A percentile compares a stretch with the other conserved stretches of the same genome.
These are phyloP conservation scores for Diaporthe eres DNA, from an alignment of 2,329 filamentous ascomycete species.

Conservation along the genomic window DNA sequence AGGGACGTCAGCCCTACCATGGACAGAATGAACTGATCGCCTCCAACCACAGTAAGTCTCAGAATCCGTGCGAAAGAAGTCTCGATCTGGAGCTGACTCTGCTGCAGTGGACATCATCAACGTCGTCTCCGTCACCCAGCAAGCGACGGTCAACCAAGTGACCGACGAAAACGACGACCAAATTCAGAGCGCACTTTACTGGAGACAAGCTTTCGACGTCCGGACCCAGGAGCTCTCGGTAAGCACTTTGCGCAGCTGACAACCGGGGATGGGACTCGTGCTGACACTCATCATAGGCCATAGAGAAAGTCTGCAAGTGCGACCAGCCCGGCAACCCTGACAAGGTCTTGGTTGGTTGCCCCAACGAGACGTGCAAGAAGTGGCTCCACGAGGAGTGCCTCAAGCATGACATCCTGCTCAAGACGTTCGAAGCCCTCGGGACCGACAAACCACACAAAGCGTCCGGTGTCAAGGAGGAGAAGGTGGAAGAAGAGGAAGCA, in stretches of 20 bases:
- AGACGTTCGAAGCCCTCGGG: constrained; percentile 65
- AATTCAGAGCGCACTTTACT: constrained; percentile 71
- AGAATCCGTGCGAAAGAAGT: constrained; percentile 45
- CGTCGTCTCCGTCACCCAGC: constrained; percentile 76
- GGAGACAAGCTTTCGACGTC: constrained; percentile 74
- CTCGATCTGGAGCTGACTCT: constrained; percentile 5
- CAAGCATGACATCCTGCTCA: constrained; percentile 66
- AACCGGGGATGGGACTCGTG: not conserved
- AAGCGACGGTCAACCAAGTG: constrained; percentile 76
- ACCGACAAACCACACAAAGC: constrained; percentile 63
- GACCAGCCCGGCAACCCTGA: constrained; percentile 73
- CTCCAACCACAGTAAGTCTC: constrained; percentile 75
- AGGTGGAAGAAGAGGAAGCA: constrained; percentile 55
- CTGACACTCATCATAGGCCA: constrained; percentile 56
- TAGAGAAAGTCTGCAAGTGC: constrained; percentile 71
- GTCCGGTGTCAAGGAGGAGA: constrained; percentile 54
- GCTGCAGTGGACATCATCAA: constrained; percentile 80
- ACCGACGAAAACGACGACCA: constrained; percentile 78
- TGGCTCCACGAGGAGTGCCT: constrained; percentile 77
- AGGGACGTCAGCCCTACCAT: constrained; percentile 76
- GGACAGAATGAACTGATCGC: constrained; percentile 78
- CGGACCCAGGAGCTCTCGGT: constrained; percentile 71
- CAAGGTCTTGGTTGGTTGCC: constrained; percentile 71
- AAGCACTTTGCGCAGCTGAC: constrained; percentile 46
- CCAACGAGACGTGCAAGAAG: constrained; percentile 65